Percentiles rank a stretch among this genome's conserved stretches.
Evolutionary conservation across 441 rosid genomes (phyloP).

Genomic region (Gossypium armourianum): DNA sequence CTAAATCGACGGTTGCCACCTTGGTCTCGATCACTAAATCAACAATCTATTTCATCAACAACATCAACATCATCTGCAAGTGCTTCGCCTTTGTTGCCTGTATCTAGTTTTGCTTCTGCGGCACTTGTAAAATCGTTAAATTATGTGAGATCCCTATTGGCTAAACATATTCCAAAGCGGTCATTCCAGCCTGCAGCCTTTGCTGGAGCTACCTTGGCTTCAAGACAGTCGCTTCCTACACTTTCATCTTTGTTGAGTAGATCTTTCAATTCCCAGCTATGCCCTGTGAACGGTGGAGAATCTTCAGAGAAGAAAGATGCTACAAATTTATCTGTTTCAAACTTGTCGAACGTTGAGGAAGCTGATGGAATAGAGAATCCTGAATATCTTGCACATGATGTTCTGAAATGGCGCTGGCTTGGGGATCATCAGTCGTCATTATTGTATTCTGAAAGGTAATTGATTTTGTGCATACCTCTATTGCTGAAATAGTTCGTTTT

Average conservation of each 20-base stretch:
- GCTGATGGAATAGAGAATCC: conserved; percentile 49
- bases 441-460: conserved; percentile 57
- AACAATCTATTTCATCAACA: conserved; percentile 32
- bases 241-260: conserved; percentile 72
- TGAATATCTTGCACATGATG: conserved; percentile 64
- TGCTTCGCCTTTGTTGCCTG: conserved; percentile 60
- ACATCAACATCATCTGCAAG: conserved; percentile 36
- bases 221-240: conserved; percentile 68
- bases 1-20: conserved; percentile 41
- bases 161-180: conserved; percentile 68
- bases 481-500: not conserved
- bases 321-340: conserved; percentile 45
- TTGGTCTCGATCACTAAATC: conserved; percentile 38
- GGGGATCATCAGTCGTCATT: conserved; percentile 51
- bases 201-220: conserved; percentile 65
- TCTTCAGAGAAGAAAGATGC: conserved; percentile 56
- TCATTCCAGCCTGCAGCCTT: conserved; percentile 82
- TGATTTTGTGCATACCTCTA: conserved; percentile 10
- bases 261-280: conserved; percentile 75
- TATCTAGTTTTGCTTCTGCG: conserved; percentile 73
- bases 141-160: conserved; percentile 87
- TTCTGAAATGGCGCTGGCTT: conserved; percentile 82
- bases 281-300: conserved; percentile 54
- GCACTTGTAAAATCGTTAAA: conserved; percentile 83
- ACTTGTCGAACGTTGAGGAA: conserved; percentile 54